Evolutionary conservation across 2,329 filamentous ascomycete species (phyloP), one percentile per base, ranked within the genome.

Genomic region (Fusarium pilosicola): DNA sequence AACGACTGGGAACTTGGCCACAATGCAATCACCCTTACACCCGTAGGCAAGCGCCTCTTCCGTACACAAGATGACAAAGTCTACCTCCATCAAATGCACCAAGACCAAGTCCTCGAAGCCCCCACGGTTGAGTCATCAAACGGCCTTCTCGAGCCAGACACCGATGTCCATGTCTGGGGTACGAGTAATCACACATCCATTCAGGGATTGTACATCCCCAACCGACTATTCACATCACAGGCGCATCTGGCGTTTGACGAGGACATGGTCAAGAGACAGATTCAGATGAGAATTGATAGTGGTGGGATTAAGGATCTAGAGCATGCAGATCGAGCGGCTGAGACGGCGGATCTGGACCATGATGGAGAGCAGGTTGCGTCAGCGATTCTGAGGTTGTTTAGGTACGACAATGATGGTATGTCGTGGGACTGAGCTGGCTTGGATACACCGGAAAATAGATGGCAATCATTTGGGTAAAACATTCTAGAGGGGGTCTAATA

Each of bases 11-110:
- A 96, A 79, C 84, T 92, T 15, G 89, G 91, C 36, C 93, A 95
- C 36, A 88, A 87, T 67, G 84, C 88, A 28, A 86, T 96, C 49
- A 81, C 90, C 54, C 84, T 96, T 77, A 92, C 89, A 9, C 84
- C 86, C 30, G 86, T 88, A 72, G 94, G 94, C 20, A 90, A 91
- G 80, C 86, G 91, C 61, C 78, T 96, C 9, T 95, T 96, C 81
- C 88, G 89, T 41, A 85, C 87, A 56, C 86, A 91, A 22, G 75
- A 79, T 15, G 48, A 75, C 30, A 51, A 75, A 11, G 74, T 93
- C 83, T 85, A 86, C 30, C 86, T 96, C 28, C 92, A 94, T 79
- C 93, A 96, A 82, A 95, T 96, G 92, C 93, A 96, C 80, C 89
- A 89, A 71, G 94, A 96, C 78, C 88, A 93, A 30, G 91, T 95